Conservation (phyloP, 1,284 basidiomycete genomes). For the Melampsora larici-populina region DNA sequence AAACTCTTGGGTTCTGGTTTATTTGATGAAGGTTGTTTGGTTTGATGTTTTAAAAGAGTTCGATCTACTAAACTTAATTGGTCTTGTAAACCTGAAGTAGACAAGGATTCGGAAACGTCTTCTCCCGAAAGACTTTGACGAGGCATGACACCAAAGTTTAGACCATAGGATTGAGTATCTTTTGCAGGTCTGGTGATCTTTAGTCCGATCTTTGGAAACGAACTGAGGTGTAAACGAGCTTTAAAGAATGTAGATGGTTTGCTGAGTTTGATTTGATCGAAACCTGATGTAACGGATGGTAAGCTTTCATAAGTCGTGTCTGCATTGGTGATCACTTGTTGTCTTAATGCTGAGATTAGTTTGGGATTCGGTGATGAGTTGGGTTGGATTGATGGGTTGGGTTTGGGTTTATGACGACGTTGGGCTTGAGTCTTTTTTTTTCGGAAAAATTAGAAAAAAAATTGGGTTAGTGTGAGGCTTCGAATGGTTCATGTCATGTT, state of each 20-base stretch:
- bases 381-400: not conserved
- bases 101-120: not conserved
- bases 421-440: too few species aligned
- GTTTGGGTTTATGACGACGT: not conserved
- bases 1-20: not conserved
- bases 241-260: constrained; percentile 20
- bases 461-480: too few species aligned
- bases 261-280: constrained; percentile 22
- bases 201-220: constrained; percentile 21
- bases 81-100: not conserved
- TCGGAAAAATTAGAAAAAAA: not conserved
- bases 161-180: constrained; percentile 32
- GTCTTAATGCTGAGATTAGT: constrained; percentile 21
- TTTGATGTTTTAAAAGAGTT: not conserved
- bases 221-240: constrained; percentile 21
- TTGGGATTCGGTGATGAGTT: not conserved
- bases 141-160: constrained; percentile 34
- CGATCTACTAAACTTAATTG: not conserved
- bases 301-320: constrained; percentile 33
- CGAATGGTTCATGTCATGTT: too few species aligned
- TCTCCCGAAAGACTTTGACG: not conserved
- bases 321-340: constrained; percentile 31
- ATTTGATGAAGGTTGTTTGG: not conserved
- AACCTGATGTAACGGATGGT: constrained; percentile 26
- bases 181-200: constrained; percentile 31